Base-by-base conservation (phyloP, 257 asterid species). In the Nicotiana undulata region DNA sequence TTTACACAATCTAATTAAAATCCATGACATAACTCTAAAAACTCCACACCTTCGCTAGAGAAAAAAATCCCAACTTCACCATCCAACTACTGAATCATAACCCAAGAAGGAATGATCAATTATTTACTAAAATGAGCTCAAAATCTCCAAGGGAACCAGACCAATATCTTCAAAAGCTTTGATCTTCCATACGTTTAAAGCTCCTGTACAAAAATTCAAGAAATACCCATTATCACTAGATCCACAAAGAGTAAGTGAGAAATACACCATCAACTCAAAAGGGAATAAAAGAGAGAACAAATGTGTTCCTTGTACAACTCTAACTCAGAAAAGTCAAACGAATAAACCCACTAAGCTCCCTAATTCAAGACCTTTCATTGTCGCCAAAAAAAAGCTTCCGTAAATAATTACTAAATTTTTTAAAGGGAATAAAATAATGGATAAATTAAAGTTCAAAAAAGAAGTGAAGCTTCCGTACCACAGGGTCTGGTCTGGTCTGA, bases 181-280 rank as follows among this genome's bases (percentile, higher is more conserved):
- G 75, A 84, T 80, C 84, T 76, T 66, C 49, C 61, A 44, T 17
- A 2, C 59, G 59, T 58, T 24, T 85, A 68, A 67, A 55, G 74
- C 68, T 37, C 81, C 93, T 88, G 90, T 72, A 86, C 37, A 81
- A 83, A 87, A 83, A 88, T 79, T 63, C 81, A 84, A 64, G 46
- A 85, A 88, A 46, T 28, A 59, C 80, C 52, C 86, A 89, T 82
- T 85, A 83, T 80, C 80, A 18, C 86, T 81, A 87, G 92, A 92
- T 89, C 89, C 92, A 82, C 76, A 84, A 79, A 80, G 32, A 81
- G n/a, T 10, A 49, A 80, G 79, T 63, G 70, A 74, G 15, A 49
- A 26, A 24, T 49, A 46, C 24, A n/a, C 61, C 10, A 46, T 29
- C 8, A 20, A 74, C 61, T 22, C 40, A 22, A 74, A 49, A 74